Evolutionary conservation across 805 yeast genomes (phyloP).

Genomic region (Saccharomycopsis vini): DNA sequence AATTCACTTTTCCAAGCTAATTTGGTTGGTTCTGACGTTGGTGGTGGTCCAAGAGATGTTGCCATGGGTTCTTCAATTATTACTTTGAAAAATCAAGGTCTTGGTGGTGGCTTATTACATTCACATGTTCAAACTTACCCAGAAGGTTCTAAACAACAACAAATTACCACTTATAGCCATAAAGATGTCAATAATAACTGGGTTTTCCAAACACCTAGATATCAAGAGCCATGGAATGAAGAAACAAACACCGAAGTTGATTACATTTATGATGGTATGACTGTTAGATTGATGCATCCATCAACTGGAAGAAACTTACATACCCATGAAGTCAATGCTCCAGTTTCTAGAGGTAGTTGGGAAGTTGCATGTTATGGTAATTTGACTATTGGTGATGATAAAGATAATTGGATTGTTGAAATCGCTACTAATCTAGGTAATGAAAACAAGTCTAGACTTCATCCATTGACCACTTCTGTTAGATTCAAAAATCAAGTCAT

Average conservation of each 20-base stretch:
- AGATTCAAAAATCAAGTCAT: conserved; percentile 59
- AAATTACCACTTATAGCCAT: conserved; percentile 69
- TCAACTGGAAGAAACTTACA: conserved; percentile 60
- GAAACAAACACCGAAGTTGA: conserved; percentile 19
- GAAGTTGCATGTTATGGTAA: conserved; percentile 75
- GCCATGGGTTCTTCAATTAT: conserved; percentile 43
- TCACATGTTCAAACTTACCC: conserved; percentile 69
- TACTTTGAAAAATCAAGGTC: conserved; percentile 53
- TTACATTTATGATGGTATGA: conserved; percentile 47
- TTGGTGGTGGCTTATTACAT: conserved; percentile 65
- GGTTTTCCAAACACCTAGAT: conserved; percentile 45
- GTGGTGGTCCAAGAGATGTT: conserved; percentile 62
- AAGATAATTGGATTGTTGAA: conserved; percentile 74
- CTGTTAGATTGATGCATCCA: conserved; percentile 54
- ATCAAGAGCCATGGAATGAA: conserved; percentile 26
- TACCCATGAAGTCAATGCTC: conserved; percentile 59
- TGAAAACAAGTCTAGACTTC: conserved; percentile 48
- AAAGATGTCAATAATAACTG: conserved; percentile 70
- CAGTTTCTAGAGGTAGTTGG: conserved; percentile 41
- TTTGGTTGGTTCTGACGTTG: conserved; percentile 55
- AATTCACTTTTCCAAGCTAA: conserved; percentile 77
- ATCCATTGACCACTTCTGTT: conserved; percentile 78
- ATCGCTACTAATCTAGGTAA: conserved; percentile 48
- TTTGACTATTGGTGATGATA: conserved; percentile 52
- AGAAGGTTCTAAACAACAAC: conserved; percentile 70